Evolutionary conservation across 176 grass and related monocot species (phyloP), one percentile per base, ranked within the genome.

Genomic region (Aechmea fasciata): DNA sequence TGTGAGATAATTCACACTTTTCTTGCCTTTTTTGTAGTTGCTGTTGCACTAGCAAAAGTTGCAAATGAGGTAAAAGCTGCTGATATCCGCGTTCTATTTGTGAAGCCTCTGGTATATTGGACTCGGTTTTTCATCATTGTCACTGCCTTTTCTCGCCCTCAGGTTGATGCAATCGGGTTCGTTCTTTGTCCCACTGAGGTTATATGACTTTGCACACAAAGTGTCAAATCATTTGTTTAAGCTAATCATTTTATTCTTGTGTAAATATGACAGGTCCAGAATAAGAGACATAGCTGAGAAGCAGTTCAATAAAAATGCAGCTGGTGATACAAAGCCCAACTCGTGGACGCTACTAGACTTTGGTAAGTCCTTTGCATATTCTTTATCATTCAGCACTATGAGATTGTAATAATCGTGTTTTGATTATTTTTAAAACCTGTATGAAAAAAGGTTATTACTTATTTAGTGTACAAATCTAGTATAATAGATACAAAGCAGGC

Each of bases 301-400:
- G 77, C 77, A 99, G 69, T 99, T 99, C 11, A 83, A 79, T 77
- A 85, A 73, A 87, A 75, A 87, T 75, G 89, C 86, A 51, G 85
- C 84, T 71, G 94, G 89, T 81, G 94, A 97, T 79, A 89, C 81
- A 10, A 97, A 97, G 57, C 86, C 86, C 3, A 97, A 97, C 57
- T 86, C 94, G 67, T 97, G 94, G 94, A 92, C 94, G 13, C 83
- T 97, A 17, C 73, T 92, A 2, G 94, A 97, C 80, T 97, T 92
- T 26, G 94, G 94, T 72, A 66, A 85, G 79, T 83, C 6, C 33
- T 41, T 55, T 52, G 10, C 25, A 67, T 17, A 53, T 15, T 54
- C 29, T 29, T 28, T 11, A 57, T 53, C 69, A 72, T 57, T 72
- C 8, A 51, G 23, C 11, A 29, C 9, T 55, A n/a, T 55, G 52